A percentile compares a stretch with the other conserved stretches of the same genome.
These are phyloP conservation scores for Handroanthus guayacan DNA, from an alignment of 257 asterid genomes.

Conservation along the genomic window DNA sequence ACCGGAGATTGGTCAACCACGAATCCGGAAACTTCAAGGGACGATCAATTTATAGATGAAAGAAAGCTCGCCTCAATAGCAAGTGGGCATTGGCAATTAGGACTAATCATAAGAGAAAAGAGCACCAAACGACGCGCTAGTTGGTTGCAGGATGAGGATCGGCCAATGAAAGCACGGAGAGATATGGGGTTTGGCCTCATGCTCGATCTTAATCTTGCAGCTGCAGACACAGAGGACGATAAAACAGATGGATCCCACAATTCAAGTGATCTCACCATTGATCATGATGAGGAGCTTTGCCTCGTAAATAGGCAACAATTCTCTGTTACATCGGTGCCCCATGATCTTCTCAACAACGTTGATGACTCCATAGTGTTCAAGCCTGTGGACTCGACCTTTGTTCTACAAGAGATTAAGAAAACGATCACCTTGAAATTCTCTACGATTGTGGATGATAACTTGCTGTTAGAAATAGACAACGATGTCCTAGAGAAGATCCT, in stretches of 20 bases:
- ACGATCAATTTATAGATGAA: constrained; percentile 50
- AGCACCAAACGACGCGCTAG: constrained; percentile 54
- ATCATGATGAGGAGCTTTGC: constrained; percentile 71
- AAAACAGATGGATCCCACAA: constrained; percentile 72
- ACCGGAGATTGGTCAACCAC: constrained; percentile 84
- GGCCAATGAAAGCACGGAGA: constrained; percentile 50
- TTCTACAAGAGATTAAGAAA: constrained; percentile 66
- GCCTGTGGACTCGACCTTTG: constrained; percentile 52
- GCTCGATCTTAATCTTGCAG: constrained; percentile 73
- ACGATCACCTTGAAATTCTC: constrained; percentile 59
- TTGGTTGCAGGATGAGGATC: constrained; percentile 60
- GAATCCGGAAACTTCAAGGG: constrained; percentile 38
- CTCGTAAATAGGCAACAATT: constrained; percentile 49
- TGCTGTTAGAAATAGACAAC: constrained; percentile 66
- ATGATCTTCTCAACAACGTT: constrained; percentile 51
- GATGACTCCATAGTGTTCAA: constrained; percentile 64
- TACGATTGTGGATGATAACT: constrained; percentile 49
- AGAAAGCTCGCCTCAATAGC: constrained; percentile 51
- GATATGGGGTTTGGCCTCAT: constrained; percentile 55
- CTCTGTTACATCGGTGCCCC: constrained; percentile 64
- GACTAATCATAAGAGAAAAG: constrained; percentile 61
- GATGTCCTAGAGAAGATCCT: constrained; percentile 67
- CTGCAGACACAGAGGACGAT: constrained; percentile 52
- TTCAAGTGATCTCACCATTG: constrained; percentile 81
- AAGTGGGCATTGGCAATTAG: constrained; percentile 65